Evolutionary conservation across 208 protist genomes (phyloP).

Genomic region (Porcisia hertigi): DNA sequence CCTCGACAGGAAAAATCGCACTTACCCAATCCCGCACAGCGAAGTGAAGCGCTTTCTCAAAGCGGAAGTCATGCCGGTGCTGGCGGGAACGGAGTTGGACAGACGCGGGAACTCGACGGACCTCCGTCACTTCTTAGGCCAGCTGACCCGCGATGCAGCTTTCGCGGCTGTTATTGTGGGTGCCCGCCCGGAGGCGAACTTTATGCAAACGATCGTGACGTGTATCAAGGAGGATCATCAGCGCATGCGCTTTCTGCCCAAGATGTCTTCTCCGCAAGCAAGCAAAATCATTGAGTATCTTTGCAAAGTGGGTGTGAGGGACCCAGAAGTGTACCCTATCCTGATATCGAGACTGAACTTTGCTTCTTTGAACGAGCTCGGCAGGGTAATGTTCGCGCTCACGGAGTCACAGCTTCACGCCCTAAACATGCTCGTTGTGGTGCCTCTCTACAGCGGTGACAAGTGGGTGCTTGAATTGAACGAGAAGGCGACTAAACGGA

Average conservation of each 20-base stretch:
- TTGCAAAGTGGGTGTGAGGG: conserved; percentile 52
- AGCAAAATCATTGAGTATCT: conserved; percentile 79
- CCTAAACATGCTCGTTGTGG: conserved; percentile 58
- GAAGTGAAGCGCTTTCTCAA: conserved; percentile 65
- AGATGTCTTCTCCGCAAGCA: conserved; percentile 80
- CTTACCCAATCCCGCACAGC: conserved; percentile 30
- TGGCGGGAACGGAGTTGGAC: conserved; percentile 68
- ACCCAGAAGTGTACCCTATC: conserved; percentile 51
- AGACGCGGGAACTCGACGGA: conserved; percentile 46
- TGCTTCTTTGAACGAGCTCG: conserved; percentile 56
- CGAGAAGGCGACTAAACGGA: neutral
- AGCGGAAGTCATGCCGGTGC: conserved; percentile 64
- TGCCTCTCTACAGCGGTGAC: conserved; percentile 82
- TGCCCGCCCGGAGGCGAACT: conserved; percentile 50
- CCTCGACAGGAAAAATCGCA: conserved; percentile 43
- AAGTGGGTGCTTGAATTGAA: conserved; percentile 37
- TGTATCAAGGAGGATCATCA: conserved; percentile 74
- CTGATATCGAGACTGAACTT: conserved; percentile 70
- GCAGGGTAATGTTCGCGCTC: conserved; percentile 75
- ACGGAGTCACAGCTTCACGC: conserved; percentile 50
- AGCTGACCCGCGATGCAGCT: conserved; percentile 73
- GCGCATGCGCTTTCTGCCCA: conserved; percentile 70
- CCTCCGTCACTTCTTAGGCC: conserved; percentile 52
- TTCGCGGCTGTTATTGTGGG: conserved; percentile 68
- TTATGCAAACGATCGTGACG: conserved; percentile 50